phyloP scores from a whole-genome alignment of 805 yeast species.

The Candida peoriensis region DNA sequence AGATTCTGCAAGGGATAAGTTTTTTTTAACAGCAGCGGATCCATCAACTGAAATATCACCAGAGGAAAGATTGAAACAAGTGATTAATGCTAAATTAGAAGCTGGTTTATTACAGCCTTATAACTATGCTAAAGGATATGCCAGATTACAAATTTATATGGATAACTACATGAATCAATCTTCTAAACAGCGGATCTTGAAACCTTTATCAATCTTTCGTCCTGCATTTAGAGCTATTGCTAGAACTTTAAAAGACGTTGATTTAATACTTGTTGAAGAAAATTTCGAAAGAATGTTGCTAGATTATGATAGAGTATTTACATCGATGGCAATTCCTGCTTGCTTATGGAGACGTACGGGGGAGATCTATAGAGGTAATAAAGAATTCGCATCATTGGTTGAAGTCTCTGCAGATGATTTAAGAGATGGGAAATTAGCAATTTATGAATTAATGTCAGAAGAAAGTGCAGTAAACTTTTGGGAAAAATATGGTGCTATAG shows the following conservation, averaged over 20 bases:
- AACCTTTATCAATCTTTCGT: conserved; percentile 78
- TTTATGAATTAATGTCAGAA: conserved; percentile 91
- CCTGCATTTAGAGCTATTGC: conserved; percentile 96
- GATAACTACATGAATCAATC: conserved; percentile 84
- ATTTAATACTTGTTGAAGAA: conserved; percentile 87
- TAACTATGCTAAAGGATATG: conserved; percentile 91
- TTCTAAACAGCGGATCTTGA: conserved; percentile 78
- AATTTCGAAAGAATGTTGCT: conserved; percentile 88
- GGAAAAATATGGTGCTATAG: conserved; percentile 96
- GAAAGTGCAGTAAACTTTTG: conserved; percentile 95
- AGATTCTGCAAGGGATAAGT: conserved; percentile 86
- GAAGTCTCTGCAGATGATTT: conserved; percentile 87
- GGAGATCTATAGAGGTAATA: conserved; percentile 90
- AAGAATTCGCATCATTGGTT: conserved; percentile 91
- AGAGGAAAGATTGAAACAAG: conserved; percentile 88
- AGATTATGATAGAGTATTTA: conserved; percentile 91
- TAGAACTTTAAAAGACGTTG: conserved; percentile 82
- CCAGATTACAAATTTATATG: conserved; percentile 84
- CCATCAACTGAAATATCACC: conserved; percentile 94
- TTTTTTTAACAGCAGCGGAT: conserved; percentile 93
- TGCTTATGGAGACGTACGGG: conserved; percentile 97
- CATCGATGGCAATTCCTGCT: conserved; percentile 97
- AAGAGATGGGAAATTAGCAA: conserved; percentile 87
- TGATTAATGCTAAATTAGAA: conserved; percentile 87
- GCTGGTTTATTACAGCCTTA: conserved; percentile 92